Conservation (phyloP, 2,329 filamentous ascomycete species). For the Penicillium hordei region DNA sequence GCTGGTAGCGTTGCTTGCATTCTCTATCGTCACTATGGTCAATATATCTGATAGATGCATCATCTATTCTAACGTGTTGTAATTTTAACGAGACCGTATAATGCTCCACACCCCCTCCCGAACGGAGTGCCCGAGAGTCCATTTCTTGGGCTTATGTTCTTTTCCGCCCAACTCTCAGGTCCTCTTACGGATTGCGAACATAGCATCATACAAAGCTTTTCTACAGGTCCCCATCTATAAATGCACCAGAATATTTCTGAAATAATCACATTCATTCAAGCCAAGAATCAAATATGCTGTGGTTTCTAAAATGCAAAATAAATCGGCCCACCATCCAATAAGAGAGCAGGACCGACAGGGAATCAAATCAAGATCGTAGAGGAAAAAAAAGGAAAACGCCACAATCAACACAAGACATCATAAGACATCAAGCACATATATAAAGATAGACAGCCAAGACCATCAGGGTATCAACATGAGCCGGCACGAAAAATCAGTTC, state of each 20-base stretch:
- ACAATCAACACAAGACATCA: constrained; percentile 4
- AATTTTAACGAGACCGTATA: too few species aligned
- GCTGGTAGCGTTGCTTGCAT: too few species aligned
- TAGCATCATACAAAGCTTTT: not conserved
- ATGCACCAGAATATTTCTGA: not conserved
- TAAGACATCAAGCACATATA: constrained; percentile 13
- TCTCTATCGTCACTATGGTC: too few species aligned
- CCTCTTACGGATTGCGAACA: not conserved
- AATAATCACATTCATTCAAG: not conserved
- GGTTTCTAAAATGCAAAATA: constrained; percentile 10
- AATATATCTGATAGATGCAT: too few species aligned
- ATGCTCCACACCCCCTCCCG: too few species aligned
- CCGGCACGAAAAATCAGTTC: constrained; percentile 26
- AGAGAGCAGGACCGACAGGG: constrained; percentile 9
- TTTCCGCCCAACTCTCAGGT: too few species aligned
- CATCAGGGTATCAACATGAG: constrained; percentile 10
- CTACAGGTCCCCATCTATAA: not conserved
- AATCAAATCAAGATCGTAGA: constrained; percentile 18
- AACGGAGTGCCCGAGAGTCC: too few species aligned
- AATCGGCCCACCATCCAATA: not conserved
- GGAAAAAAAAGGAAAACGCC: constrained; percentile 10
- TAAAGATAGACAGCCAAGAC: constrained; percentile 1
- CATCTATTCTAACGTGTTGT: too few species aligned
- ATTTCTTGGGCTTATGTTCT: too few species aligned
- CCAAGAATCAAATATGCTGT: not conserved